Base-by-base conservation (phyloP, 495 filamentous ascomycete species). In the Talaromyces trachyspermus region DNA sequence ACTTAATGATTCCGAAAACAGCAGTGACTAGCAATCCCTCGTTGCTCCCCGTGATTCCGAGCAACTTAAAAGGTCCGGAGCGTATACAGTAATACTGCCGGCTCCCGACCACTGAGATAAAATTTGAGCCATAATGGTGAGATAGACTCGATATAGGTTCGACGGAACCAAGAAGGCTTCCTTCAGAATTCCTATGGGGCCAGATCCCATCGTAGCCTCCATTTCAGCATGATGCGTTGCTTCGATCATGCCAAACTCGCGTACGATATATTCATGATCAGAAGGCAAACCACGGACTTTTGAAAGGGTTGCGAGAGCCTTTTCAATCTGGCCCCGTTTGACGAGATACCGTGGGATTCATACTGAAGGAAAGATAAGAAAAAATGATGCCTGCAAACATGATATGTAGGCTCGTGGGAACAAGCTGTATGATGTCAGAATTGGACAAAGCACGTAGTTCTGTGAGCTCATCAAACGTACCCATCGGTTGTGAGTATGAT, bases 31-130 rank as follows among this genome's bases (percentile, higher is more conserved):
- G 72, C 2, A 86, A 72, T 23, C 71, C 74, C 52, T 84, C 77
- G 35, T 79, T 76, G 36, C 68, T 68, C 12, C 81, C 81, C 0
- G 70, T 75, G 44, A 80, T 72, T 14, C 82, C 83, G 12, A 88
- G 69, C 20, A 85, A 63, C 0, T 63, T 60, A 88, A 87, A 12
- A 86, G 72, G 48, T 85, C 70, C 0, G 79, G 74, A 0, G 83
- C 81, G 51, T 85, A 83, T 45, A 84, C 61, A 0, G 81, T 86
- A 58, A 85, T 84, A 32, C 22, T 41, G 12, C 77, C 77, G 0
- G 83, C 81, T 2, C 83, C 84, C n/a, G 77, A 81, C 83, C 80
- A 85, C 51, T 85, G 80, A 0, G 75, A 75, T 2, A 86, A 64
- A 20, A 87, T 56, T 52, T 86, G 80, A 0, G 77, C 74, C 62